Evolutionary conservation across 139 green algal species (phyloP), one percentile per base, ranked within the genome.

Genomic region (Coelastrella sp.): DNA sequence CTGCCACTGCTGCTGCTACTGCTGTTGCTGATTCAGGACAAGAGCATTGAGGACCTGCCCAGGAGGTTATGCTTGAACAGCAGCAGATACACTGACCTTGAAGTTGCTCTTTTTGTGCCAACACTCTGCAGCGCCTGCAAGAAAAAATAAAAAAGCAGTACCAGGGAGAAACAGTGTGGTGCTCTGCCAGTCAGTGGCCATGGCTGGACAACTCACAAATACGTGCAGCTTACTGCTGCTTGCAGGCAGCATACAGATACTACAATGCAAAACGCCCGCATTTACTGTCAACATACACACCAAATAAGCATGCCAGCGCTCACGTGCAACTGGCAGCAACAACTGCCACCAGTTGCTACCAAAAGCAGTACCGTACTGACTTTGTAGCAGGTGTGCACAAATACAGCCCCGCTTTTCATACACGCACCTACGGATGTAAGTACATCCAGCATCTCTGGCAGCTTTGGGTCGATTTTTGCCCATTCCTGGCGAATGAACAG

Each of bases 71-170:
- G 35, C 35, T 49, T 49, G 35, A 3, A 1, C 35, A 49, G 35
- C 35, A 49, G 35, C 35, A 19, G 8, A 59, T 19, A 61, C 8
- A 7, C 76, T 24, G 17, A 65, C 90, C 90, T 93, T 90, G 85
- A 90, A 90, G n/a, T 25, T 83, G 59, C 76, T 89, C 84, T 93
- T 93, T 61, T 93, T 93, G 83, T 93, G 91, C 91, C 91, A 93
- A 78, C 91, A 93, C 57, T 93, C 91, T 24, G 87, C 91, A 7
- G 91, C 87, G 9, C 91, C 91, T 10, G 91, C 91, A 68, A n/a
- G n/a, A n/a, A n/a, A n/a, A n/a, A n/a, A n/a, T n/a, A n/a, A n/a
- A n/a, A n/a, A n/a, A 49, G 35, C 35, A 49, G 1, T 49, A 49
- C 35, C 35, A 49, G 35, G 35, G 35, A 3, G 35, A 49, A 49